These are phyloP conservation scores for Pseudozyma sp. DNA, from an alignment of 1,284 basidiomycete species.

Conservation along the genomic window DNA sequence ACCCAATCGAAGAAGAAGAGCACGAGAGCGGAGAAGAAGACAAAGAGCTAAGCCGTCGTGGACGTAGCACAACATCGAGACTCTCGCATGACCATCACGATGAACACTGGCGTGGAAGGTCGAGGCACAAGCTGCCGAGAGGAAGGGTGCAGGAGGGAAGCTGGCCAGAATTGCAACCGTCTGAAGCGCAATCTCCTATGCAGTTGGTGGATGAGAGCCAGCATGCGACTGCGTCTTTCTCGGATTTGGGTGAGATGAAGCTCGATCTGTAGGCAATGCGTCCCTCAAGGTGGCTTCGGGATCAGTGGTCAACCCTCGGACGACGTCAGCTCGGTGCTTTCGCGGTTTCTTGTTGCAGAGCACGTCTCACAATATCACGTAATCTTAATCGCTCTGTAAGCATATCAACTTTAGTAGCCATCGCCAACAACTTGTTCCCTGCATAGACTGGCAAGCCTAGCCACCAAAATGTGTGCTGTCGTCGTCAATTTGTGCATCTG, in stretches of 20 bases:
- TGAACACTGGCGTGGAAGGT: slow-evolving; percentile 39
- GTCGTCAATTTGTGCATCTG: no score
- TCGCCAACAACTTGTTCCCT: no score
- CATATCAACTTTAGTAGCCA: no score
- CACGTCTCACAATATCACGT: no score
- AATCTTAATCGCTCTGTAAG: no score
- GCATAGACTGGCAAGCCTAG: no score
- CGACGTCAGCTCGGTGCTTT: no score
- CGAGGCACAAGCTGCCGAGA: slow-evolving; percentile 32
- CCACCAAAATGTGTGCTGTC: no score
- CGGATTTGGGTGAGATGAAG: slow-evolving; percentile 45
- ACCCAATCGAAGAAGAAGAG: slow-evolving; percentile 55
- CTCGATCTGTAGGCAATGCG: slow-evolving; percentile 28
- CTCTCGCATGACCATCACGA: slow-evolving; percentile 27
- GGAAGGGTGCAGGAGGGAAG: slow-evolving; percentile 32
- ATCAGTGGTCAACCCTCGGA: not conserved
- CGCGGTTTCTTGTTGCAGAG: no score
- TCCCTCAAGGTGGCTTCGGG: not conserved
- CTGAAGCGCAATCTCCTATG: slow-evolving; percentile 47
- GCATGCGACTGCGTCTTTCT: slow-evolving; percentile 24
- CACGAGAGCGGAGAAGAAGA: slow-evolving; percentile 40
- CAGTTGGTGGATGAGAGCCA: slow-evolving; percentile 27
- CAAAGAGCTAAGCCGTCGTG: slow-evolving; percentile 42
- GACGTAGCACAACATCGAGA: slow-evolving; percentile 28
- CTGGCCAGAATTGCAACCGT: slow-evolving; percentile 43